Percentiles rank a stretch among this genome's conserved stretches.
Evolutionary conservation across 2,329 filamentous ascomycete species (phyloP).

Genomic region (Penicillium sp.): DNA sequence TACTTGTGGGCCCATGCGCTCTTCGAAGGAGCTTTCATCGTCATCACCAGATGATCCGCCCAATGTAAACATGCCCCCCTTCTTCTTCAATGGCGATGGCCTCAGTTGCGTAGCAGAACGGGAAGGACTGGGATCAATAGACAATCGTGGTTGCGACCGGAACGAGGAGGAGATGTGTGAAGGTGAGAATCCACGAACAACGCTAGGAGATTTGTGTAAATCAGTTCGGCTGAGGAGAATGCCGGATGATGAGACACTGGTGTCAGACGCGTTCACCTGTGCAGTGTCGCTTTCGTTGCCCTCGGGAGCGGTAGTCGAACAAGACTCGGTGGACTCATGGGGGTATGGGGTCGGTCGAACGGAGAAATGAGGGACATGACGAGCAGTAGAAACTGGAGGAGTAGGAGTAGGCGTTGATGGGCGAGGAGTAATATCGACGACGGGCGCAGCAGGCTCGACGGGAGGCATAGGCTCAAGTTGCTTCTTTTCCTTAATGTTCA

Average conservation of each 20-base stretch:
- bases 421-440: conserved; percentile 46
- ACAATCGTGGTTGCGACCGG: conserved; percentile 59
- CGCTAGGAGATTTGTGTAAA: conserved; percentile 60
- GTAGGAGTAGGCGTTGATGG: conserved; percentile 43
- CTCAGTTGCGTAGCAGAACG: conserved; percentile 63
- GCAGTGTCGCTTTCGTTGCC: conserved; percentile 47
- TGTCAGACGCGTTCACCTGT: conserved; percentile 53
- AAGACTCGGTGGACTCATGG: conserved; percentile 57
- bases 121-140: conserved; percentile 49
- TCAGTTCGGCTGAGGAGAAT: conserved; percentile 46
- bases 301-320: conserved; percentile 55
- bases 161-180: conserved; percentile 69
- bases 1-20: conserved; percentile 55
- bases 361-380: conserved; percentile 34
- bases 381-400: conserved; percentile 32
- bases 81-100: conserved; percentile 58
- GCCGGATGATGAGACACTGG: conserved; percentile 58
- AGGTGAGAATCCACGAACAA: conserved; percentile 84
- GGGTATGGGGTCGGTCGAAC: conserved; percentile 26
- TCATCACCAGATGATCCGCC: conserved; percentile 87
- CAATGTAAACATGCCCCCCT: conserved; percentile 66
- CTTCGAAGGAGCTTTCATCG: conserved; percentile 71
- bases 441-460: conserved; percentile 39
- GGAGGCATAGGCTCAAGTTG: conserved; percentile 58
- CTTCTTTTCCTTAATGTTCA: conserved; percentile 83